These are phyloP conservation scores for Phytophthora macrochlamydospora DNA, from an alignment of 352 stramenopile species.

Conservation along the genomic window DNA sequence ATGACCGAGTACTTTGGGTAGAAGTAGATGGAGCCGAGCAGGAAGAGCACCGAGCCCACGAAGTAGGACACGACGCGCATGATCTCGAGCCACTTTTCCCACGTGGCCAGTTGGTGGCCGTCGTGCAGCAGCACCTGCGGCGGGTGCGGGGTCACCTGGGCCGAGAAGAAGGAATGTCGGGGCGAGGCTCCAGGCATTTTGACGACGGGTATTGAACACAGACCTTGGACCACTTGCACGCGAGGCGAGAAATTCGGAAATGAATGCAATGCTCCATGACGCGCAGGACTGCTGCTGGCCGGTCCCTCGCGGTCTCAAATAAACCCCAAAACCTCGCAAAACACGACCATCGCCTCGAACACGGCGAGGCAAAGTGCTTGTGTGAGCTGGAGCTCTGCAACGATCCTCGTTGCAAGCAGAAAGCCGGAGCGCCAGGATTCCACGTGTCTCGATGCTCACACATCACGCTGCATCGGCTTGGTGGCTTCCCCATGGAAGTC, in stretches of 20 bases:
- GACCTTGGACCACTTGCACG: slow-evolving; percentile 18
- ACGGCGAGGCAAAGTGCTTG: neutral
- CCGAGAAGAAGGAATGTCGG: slow-evolving; percentile 34
- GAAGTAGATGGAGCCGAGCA: slow-evolving; percentile 81
- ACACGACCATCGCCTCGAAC: slow-evolving; percentile 27
- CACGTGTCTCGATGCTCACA: slow-evolving; percentile 12
- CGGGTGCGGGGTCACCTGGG: slow-evolving; percentile 26
- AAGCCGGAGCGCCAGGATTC: slow-evolving; percentile 27
- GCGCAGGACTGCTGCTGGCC: slow-evolving; percentile 5
- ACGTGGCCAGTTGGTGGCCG: slow-evolving; percentile 29
- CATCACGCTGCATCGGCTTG: slow-evolving; percentile 9
- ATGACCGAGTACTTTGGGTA: slow-evolving; percentile 75
- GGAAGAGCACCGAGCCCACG: slow-evolving; percentile 72
- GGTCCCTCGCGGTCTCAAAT: slow-evolving; percentile 1
- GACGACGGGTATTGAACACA: neutral
- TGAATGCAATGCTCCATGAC: slow-evolving; percentile 24
- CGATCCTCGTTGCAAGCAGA: slow-evolving; percentile 16
- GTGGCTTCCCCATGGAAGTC: neutral
- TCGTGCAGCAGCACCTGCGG: slow-evolving; percentile 21
- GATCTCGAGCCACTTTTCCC: slow-evolving; percentile 64
- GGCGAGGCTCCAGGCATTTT: slow-evolving; percentile 32
- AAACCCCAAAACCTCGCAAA: slow-evolving; percentile 24
- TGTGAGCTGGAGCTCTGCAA: neutral
- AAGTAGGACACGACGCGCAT: slow-evolving; percentile 59
- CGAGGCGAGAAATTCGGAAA: slow-evolving; percentile 23